Evolutionary conservation across 2,329 filamentous ascomycete species (phyloP).

Genomic region (Aaosphaeria arxii): DNA sequence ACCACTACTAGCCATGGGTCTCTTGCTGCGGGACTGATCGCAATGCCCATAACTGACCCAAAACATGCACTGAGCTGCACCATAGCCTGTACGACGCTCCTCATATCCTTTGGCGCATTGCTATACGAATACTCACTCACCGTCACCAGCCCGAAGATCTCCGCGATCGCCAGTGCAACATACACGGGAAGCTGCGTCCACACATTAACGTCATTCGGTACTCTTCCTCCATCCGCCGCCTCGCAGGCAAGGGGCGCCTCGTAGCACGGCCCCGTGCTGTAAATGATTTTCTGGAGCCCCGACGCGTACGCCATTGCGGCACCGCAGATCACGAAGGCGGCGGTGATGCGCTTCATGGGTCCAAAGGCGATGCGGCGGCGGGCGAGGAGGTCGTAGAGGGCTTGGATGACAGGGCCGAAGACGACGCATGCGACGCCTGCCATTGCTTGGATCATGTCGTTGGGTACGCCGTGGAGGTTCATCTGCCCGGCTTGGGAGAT

Average conservation of each 20-base stretch:
- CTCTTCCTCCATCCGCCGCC: conserved; percentile 8
- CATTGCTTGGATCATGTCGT: conserved; percentile 28
- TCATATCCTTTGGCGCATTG: conserved; percentile 40
- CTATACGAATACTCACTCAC: conserved; percentile 40
- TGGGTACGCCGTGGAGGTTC: conserved; percentile 23
- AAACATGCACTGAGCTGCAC: conserved; percentile 18
- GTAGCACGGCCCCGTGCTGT: conserved; percentile 25
- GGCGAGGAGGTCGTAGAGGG: conserved; percentile 14
- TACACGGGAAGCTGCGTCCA: conserved; percentile 39
- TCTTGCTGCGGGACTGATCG: conserved; percentile 20
- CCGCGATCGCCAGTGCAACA: conserved; percentile 33
- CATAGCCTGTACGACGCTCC: conserved; percentile 25
- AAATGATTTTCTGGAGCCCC: conserved; percentile 28
- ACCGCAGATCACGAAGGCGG: conserved; percentile 14
- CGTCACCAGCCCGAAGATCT: conserved; percentile 41
- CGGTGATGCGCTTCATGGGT: conserved; percentile 17
- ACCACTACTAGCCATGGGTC: conserved; percentile 11
- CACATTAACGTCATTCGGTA: conserved; percentile 36
- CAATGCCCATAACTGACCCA: conserved; percentile 22
- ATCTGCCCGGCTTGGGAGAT: conserved; percentile 29
- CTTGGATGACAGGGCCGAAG: conserved; percentile 21
- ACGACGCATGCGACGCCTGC: conserved; percentile 20
- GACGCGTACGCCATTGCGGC: conserved; percentile 19
- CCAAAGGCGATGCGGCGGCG: conserved; percentile 14
- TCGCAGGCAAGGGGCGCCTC: conserved; percentile 35